phyloP scores from a whole-genome alignment of 2,329 filamentous ascomycete genomes.

The Pseudocercospora musae region DNA sequence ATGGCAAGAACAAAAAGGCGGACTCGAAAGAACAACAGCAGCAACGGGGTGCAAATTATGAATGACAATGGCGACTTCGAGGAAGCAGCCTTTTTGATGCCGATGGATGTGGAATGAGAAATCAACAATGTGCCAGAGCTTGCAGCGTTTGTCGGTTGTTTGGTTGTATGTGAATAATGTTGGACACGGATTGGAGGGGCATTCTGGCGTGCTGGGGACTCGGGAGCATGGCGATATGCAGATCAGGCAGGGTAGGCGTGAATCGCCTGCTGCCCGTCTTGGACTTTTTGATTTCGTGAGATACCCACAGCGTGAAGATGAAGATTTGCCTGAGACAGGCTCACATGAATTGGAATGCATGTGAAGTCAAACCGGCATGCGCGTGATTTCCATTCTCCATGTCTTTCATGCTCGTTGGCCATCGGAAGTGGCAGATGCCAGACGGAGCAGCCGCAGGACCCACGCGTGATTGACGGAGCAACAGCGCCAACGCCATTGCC shows the following conservation, averaged over 20 bases:
- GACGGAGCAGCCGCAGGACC: not conserved
- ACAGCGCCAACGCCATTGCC: not conserved
- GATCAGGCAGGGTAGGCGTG: not conserved
- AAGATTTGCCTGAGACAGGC: not conserved
- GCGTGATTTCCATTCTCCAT: too few species aligned
- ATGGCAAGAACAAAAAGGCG: constrained; percentile 33
- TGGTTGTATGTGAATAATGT: not conserved
- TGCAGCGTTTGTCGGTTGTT: not conserved
- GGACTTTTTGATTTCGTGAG: not conserved
- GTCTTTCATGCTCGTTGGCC: too few species aligned
- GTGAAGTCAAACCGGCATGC: too few species aligned
- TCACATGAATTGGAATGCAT: not conserved
- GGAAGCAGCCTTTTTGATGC: constrained; percentile 60
- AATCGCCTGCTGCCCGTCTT: not conserved
- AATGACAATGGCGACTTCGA: constrained; percentile 58
- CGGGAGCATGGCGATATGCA: not conserved
- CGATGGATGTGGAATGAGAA: constrained; percentile 24
- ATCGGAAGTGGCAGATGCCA: too few species aligned
- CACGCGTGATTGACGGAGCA: not conserved
- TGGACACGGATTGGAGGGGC: not conserved
- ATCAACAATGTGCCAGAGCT: not conserved
- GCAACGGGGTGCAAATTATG: constrained; percentile 38
- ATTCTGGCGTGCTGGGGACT: not conserved
- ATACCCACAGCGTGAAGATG: not conserved
- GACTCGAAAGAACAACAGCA: constrained; percentile 31